Evolutionary conservation across 306 rosid genomes (phyloP), one percentile per base, ranked within the genome.

Genomic region (Citrullus amarus): DNA sequence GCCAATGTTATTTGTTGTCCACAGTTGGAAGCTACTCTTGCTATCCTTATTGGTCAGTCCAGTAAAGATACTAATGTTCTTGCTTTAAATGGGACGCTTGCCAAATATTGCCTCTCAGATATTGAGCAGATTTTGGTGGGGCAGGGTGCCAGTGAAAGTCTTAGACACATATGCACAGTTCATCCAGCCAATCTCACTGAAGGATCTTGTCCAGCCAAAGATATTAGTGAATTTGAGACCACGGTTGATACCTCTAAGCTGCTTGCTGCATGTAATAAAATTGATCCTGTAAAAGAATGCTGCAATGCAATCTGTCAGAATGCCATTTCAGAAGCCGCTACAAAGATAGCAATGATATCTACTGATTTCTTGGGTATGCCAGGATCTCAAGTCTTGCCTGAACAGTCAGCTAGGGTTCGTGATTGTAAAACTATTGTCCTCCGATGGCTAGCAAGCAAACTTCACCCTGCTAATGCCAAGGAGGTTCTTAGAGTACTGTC

Each of bases 1-100:
- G 99, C 99, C 70, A 95, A 95, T 79, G 92, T 91, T 76, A 92
- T 92, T 36, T 95, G 99, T 72, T 95, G 99, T 87, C 99, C 99
- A 6, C 99, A 95, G 85, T 81, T 92, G 84, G 96, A 91, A 83
- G 99, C 99, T 51, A 92, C 99, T 78, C 90, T 95, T 75, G 82
- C 93, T 53, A 89, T 95, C 82, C 97, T 95, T 62, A 82, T 95
- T 38, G 97, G 99, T 67, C 96, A 91, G 67, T 91, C 97, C 59
- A 92, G 97, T 80, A 95, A 90, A 82, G 62, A 83, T 65, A 91
- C 96, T 48, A 79, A 88, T 48, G 54, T 81, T 56, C 97, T 95
- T 41, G 93, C 97, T 78, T 84, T 95, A 56, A 91, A 92, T 61
- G 87, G 87, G 79, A 88, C 91, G 11, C 68, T 65, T 78, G 89